Evolutionary conservation across 2,329 filamentous ascomycete species (phyloP).

Genomic region (Fusarium sp.): DNA sequence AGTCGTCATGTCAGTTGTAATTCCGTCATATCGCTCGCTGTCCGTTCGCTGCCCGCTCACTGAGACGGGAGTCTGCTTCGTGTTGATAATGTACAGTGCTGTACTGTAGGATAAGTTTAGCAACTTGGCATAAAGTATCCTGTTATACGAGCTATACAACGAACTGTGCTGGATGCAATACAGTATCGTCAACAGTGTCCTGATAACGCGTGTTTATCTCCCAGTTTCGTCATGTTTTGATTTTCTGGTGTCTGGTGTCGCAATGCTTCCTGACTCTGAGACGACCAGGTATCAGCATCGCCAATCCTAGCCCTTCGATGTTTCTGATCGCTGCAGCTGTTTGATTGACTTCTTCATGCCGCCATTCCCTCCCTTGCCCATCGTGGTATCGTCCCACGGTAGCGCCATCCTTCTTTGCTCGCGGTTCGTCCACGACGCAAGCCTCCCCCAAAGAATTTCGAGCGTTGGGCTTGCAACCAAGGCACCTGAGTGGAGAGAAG

Average conservation of each 20-base stretch:
- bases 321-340: conserved; percentile 41
- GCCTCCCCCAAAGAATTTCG: conserved; percentile 23
- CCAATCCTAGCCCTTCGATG: conserved; percentile 36
- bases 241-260: conserved; percentile 30
- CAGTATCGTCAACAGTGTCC: conserved; percentile 27
- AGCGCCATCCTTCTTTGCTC: conserved; percentile 45
- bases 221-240: conserved; percentile 40
- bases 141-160: conserved; percentile 32
- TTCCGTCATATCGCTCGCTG: conserved; percentile 32
- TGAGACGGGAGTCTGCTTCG: conserved; percentile 24
- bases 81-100: conserved; percentile 12
- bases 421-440: conserved; percentile 36
- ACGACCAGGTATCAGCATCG: conserved; percentile 41
- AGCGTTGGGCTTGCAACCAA: conserved; percentile 29
- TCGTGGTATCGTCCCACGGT: conserved; percentile 48
- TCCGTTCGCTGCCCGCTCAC: conserved; percentile 10
- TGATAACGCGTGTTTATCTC: conserved; percentile 35
- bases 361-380: conserved; percentile 34
- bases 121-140: conserved; percentile 17
- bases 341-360: conserved; percentile 45
- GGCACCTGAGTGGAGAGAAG: conserved; percentile 19
- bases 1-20: conserved; percentile 43
- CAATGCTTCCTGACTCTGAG: conserved; percentile 43
- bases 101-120: conserved; percentile 12
- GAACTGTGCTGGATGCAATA: conserved; percentile 14